phyloP scores from a whole-genome alignment of 306 rosid species.

The Gleditsia sinensis region DNA sequence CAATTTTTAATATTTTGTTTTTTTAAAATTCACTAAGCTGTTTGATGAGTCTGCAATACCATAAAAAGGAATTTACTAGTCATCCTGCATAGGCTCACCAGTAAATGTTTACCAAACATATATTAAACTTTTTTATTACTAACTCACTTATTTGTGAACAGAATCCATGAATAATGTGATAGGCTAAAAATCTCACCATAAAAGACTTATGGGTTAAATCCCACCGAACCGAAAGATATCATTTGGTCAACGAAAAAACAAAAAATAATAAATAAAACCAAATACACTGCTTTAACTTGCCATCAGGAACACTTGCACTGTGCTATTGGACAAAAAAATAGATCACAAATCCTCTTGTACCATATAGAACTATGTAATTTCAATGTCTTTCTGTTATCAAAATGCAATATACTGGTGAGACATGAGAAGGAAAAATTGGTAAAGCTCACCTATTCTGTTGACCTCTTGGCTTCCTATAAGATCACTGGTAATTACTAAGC shows the following conservation, averaged over 20 bases:
- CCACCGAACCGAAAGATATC: too few relatives aligned
- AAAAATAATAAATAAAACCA: neutral
- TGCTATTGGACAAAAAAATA: slow-evolving; percentile 7
- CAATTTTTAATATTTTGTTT: too few relatives aligned
- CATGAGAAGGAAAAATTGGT: slow-evolving; percentile 56
- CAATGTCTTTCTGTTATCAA: slow-evolving; percentile 48
- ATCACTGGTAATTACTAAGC: slow-evolving; percentile 41
- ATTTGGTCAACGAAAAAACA: too few relatives aligned
- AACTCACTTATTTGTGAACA: too few relatives aligned
- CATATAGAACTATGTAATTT: slow-evolving; percentile 50
- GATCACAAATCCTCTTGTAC: slow-evolving; percentile 37
- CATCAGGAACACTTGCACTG: neutral
- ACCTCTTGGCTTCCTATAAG: slow-evolving; percentile 56
- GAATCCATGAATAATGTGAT: too few relatives aligned
- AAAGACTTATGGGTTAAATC: neutral
- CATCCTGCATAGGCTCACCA: too few relatives aligned
- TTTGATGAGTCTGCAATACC: too few relatives aligned
- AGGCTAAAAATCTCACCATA: too few relatives aligned
- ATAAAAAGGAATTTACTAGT: too few relatives aligned
- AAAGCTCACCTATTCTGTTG: slow-evolving; percentile 60
- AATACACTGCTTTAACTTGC: neutral
- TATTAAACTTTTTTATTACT: too few relatives aligned
- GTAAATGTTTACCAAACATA: too few relatives aligned
- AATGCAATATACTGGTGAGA: slow-evolving; percentile 78
- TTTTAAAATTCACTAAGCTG: too few relatives aligned